phyloP scores from a whole-genome alignment of 495 filamentous ascomycete species.

The Beverwykella pulmonaria region DNA sequence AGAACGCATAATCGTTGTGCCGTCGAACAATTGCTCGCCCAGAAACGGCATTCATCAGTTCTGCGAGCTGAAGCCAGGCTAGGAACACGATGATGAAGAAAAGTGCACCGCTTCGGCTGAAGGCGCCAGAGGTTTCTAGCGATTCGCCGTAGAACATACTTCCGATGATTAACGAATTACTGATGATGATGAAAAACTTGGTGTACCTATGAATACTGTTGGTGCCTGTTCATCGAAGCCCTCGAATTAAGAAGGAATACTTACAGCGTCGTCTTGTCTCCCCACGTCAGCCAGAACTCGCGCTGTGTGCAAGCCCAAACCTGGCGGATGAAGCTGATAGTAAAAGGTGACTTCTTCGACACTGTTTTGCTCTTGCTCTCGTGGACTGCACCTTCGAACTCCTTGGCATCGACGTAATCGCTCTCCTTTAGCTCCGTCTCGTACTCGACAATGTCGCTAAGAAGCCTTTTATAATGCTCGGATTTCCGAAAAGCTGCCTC shows the following conservation, averaged over 20 bases:
- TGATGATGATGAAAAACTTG: slow-evolving; percentile 75
- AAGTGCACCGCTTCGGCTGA: slow-evolving; percentile 65
- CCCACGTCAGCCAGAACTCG: slow-evolving; percentile 75
- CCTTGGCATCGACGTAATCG: slow-evolving; percentile 63
- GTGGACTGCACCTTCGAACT: slow-evolving; percentile 69
- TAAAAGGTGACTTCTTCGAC: slow-evolving; percentile 69
- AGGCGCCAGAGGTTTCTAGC: slow-evolving; percentile 66
- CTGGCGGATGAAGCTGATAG: slow-evolving; percentile 68
- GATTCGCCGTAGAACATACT: slow-evolving; percentile 72
- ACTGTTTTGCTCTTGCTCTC: slow-evolving; percentile 71
- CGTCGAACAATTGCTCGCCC: slow-evolving; percentile 65
- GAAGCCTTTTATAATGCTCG: slow-evolving; percentile 55
- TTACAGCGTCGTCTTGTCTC: slow-evolving; percentile 71
- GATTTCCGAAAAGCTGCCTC: slow-evolving; percentile 62
- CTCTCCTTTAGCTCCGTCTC: slow-evolving; percentile 63
- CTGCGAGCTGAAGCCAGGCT: slow-evolving; percentile 74
- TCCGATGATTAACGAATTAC: slow-evolving; percentile 73
- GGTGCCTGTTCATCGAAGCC: not conserved
- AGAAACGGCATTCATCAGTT: slow-evolving; percentile 68
- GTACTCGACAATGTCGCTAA: slow-evolving; percentile 61
- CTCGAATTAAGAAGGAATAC: not conserved
- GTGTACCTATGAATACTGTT: slow-evolving; percentile 46
- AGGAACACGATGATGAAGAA: slow-evolving; percentile 78
- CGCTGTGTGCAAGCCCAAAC: slow-evolving; percentile 70
- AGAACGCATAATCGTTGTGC: slow-evolving; percentile 77